Evolutionary conservation across 192 early-diverging fungal species (phyloP), one percentile per base, ranked within the genome.

Genomic region (Coemansia sp.): DNA sequence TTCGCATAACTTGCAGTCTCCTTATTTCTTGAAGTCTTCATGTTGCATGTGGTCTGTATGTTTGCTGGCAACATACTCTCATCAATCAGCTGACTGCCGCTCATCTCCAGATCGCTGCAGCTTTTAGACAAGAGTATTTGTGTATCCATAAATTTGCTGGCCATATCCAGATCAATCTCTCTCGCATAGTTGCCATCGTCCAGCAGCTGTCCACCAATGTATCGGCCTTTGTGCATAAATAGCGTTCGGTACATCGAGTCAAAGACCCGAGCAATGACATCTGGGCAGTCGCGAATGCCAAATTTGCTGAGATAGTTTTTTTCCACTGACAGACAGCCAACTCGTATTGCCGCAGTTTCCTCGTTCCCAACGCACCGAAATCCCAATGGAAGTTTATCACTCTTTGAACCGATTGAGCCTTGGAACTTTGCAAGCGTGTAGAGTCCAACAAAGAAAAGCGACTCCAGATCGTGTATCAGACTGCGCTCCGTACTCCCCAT

Each of bases 401-500:
- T 43, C 15, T 43, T 43, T 15, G 12, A 14, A 43, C 14, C 41
- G 15, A 43, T n/a, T 0, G 41, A 2, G 41, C 41, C 41, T 11
- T n/a, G 11, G 41, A 43, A 43, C 0, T 2, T 43, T 43, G 41
- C 41, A n/a, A 15, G 15, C 11, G 41, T n/a, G 15, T 43, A 43
- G 8, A 43, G 41, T 5, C 41, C 17, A 7, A 67, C 59, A 47
- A 66, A 72, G 54, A 72, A 32, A 8, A 58, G 41, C 24, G 64
- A 66, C 55, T 73, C 71, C 1, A 67, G 2, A 15, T 63, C 56
- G 12, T 67, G 54, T 7, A 59, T 27, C 15, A 73, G 11, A 9
- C 60, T 14, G 45, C 56, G 60, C 6, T 6, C 21, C 1, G 2
- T 5, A 1, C 43, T 3, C 6, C 49, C 43, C 0, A 63, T 12